Conservation (phyloP, 192 early-diverging fungal genomes). For the Geosiphon pyriformis region DNA sequence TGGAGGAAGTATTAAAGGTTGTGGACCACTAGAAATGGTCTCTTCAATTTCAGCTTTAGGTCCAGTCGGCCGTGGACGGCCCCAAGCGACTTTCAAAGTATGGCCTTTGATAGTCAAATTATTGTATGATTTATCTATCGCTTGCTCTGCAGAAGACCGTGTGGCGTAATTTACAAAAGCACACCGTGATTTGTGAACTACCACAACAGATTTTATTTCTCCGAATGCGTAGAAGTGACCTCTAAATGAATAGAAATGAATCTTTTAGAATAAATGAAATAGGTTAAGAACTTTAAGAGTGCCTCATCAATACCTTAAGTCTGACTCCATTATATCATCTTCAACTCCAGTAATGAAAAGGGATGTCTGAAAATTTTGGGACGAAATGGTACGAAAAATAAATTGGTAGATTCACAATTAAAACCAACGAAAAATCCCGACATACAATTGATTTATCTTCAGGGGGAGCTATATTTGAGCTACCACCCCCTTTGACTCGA, state of each 20-base stretch:
- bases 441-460: constrained; percentile 71
- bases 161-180: constrained; percentile 89
- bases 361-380: constrained; percentile 51
- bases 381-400: not conserved
- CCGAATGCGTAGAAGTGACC: constrained; percentile 78
- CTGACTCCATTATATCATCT: constrained; percentile 60
- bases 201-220: constrained; percentile 82
- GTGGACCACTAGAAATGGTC: constrained; percentile 18
- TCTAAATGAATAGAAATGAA: constrained; percentile 28
- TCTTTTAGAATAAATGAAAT: not conserved
- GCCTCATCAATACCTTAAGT: constrained; percentile 50
- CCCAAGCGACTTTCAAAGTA: constrained; percentile 78
- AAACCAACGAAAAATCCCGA: not conserved
- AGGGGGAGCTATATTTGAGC: constrained; percentile 53
- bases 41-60: constrained; percentile 50
- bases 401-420: not conserved
- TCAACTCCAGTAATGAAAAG: constrained; percentile 83
- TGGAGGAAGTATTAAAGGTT: constrained; percentile 29
- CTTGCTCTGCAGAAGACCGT: constrained; percentile 80
- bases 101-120: constrained; percentile 70
- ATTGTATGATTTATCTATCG: constrained; percentile 61
- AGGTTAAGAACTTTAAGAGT: not conserved
- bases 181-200: constrained; percentile 72
- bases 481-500: constrained; percentile 46
- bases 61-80: constrained; percentile 65